A percentile compares a stretch with the other conserved stretches of the same genome.
phyloP scores from a whole-genome alignment of 768 basidiomycete genomes.

The Tubosaeta sp. region DNA sequence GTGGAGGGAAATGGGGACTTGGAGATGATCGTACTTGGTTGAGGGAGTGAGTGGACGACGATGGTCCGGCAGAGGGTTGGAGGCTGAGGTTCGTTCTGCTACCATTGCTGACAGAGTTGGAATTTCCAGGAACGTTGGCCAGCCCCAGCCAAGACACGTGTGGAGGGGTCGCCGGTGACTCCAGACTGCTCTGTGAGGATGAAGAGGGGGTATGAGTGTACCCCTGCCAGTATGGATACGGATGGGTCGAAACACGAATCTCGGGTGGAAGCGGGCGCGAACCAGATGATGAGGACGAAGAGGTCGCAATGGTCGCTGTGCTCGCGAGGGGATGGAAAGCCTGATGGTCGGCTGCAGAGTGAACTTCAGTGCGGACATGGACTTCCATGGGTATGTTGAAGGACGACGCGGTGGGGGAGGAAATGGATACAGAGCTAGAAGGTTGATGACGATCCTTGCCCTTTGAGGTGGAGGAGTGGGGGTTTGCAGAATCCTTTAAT shows the following conservation, averaged over 20 bases:
- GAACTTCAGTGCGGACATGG: constrained; percentile 27
- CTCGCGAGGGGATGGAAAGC: constrained; percentile 18
- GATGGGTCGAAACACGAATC: constrained; percentile 30
- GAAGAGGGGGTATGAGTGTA: constrained; percentile 26
- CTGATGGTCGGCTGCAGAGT: constrained; percentile 16
- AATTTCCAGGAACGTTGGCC: constrained; percentile 8
- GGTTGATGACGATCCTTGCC: constrained; percentile 24
- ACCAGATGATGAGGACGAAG: constrained; percentile 20
- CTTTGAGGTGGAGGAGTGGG: constrained; percentile 13
- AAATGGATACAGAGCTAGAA: not conserved
- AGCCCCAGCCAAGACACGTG: constrained; percentile 37
- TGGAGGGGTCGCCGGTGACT: constrained; percentile 34
- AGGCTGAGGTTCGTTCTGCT: constrained; percentile 5
- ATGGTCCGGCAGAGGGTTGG: constrained; percentile 3
- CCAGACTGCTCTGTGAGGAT: constrained; percentile 29
- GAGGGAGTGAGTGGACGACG: constrained; percentile 14
- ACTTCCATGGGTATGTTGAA: constrained; percentile 20
- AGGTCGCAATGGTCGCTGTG: constrained; percentile 12
- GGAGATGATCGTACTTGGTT: constrained; percentile 22
- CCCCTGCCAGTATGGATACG: constrained; percentile 34
- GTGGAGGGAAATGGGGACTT: constrained; percentile 32
- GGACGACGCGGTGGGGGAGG: constrained; percentile 6
- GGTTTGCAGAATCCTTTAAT: constrained; percentile 21
- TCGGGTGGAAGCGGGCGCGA: constrained; percentile 27
- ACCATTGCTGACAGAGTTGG: constrained; percentile 3